Base-by-base conservation (phyloP, 495 filamentous ascomycete species). In the Chaetomium cochliodes region DNA sequence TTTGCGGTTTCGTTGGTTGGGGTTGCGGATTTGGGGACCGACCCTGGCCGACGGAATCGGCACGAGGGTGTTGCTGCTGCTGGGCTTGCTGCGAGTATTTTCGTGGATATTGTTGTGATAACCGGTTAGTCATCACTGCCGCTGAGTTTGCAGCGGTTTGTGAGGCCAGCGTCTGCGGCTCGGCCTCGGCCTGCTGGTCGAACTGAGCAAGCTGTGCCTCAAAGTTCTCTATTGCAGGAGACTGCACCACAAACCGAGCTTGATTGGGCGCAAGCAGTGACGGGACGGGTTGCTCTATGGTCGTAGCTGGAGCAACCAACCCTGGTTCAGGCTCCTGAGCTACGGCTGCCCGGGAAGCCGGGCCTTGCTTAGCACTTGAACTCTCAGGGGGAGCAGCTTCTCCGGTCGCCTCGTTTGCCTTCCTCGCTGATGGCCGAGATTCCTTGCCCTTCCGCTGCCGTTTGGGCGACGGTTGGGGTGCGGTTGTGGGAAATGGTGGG, bases 141-240 rank as follows among this genome's bases (percentile, higher is more conserved):
- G 69, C 41, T 37, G 63, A 47, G 52, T 66, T 59, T 50, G 67
- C 28, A 59, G 52, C 64, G 51, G 11, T 23, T 42, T 69, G 65
- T 5, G 65, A 33, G 11, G 66, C 23, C n/a, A 60, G 13, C 6
- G 65, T 23, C 22, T 62, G 64, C 42, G 68, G 22, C 47, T 72
- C 72, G 25, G 60, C 15, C 22, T 74, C 66, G n/a, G 54, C 49
- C 50, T 69, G 64, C 44, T 73, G 73, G 41, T 72, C 72, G 4
- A 73, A 47, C 49, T 74, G 74, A 8, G 70, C 74, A 30, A 74
- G 64, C 47, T 76, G 73, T 20, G 72, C 70, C 18, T 73, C 70
- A 33, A 71, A 73, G 58, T 68, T 70, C n/a, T 74, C 72, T 64
- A 73, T 67, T 23, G 69, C 70, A 5, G 74, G 72, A 30, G 74